Base-by-base conservation (phyloP, 768 basidiomycete genomes). In the Pisolithus marmoratus region DNA sequence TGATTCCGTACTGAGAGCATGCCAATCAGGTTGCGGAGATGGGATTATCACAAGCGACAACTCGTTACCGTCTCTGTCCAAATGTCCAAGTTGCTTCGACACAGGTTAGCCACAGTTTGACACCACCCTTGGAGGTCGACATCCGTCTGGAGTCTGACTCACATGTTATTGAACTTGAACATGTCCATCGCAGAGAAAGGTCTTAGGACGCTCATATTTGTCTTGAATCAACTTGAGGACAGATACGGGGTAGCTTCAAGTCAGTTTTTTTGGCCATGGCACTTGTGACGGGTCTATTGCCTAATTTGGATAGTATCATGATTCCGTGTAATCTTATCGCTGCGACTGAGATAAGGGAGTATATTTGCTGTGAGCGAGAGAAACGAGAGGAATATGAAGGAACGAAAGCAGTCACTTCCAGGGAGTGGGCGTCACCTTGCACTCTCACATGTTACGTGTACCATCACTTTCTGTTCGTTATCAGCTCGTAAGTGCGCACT, bases 91-190 rank as follows among this genome's bases (percentile, higher is more conserved):
- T 99, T 98, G 54, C 91, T 93, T 68, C 1, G 47, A 7, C 43
- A 34, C 54, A 50, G 57, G 41, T 34, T 34, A 34, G 34, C 34
- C 4, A 34, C 2, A 31, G 31, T 40, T 19, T 26, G 23, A 53
- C n/a, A 48, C 4, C 45, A 40, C 19, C 37, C 19, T 23, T 8
- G 12, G 2, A n/a, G 20, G 23, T 22, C 46, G 31, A 19, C 29
- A 9, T 19, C 22, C 14, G 17, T 36, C 3, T 3, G 41, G 2
- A 72, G n/a, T n/a, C 83, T 55, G 9, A 29, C 29, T 29, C 61
- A 88, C 90, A 95, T 80, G 63, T 90, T 90, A 64, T 96, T 96
- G 73, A 94, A 95, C 60, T 81, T 86, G 75, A 95, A 90, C 70
- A 95, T 79, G 69, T 97, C 94, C 0, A 84, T 82, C 11, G 92